phyloP scores from a whole-genome alignment of 306 rosid genomes.

The Cucurbita moschata region DNA sequence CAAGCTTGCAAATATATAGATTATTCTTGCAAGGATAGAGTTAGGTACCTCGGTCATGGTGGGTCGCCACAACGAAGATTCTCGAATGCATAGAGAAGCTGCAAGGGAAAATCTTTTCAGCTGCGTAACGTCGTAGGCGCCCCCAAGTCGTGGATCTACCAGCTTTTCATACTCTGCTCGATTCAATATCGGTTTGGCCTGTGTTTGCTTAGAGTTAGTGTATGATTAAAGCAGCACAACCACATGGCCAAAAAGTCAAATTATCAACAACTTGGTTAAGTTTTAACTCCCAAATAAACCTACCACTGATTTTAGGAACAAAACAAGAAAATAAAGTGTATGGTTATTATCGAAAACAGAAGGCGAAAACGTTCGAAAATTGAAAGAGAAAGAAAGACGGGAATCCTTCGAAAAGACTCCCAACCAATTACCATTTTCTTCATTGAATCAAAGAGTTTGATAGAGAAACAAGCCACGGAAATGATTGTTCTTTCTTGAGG shows the following conservation, averaged over 20 bases:
- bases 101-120: constrained; percentile 55
- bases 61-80: constrained; percentile 74
- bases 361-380: neutral
- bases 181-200: constrained; percentile 89
- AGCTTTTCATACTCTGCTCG: constrained; percentile 51
- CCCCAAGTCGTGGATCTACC: constrained; percentile 73
- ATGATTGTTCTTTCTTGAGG: neutral
- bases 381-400: too few species aligned
- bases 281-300: neutral
- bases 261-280: neutral
- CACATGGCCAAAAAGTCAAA: neutral
- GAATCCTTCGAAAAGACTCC: neutral
- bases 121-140: constrained; percentile 45
- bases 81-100: constrained; percentile 69
- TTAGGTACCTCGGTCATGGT: constrained; percentile 62
- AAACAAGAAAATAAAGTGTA: neutral
- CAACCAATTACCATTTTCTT: neutral
- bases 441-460: neutral
- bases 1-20: neutral
- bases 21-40: neutral
- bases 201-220: constrained; percentile 2
- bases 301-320: neutral
- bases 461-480: neutral
- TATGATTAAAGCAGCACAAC: neutral
- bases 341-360: neutral